Evolutionary conservation across 1,284 basidiomycete species (phyloP), one percentile per base, ranked within the genome.

Genomic region (Lentinus polychrous): DNA sequence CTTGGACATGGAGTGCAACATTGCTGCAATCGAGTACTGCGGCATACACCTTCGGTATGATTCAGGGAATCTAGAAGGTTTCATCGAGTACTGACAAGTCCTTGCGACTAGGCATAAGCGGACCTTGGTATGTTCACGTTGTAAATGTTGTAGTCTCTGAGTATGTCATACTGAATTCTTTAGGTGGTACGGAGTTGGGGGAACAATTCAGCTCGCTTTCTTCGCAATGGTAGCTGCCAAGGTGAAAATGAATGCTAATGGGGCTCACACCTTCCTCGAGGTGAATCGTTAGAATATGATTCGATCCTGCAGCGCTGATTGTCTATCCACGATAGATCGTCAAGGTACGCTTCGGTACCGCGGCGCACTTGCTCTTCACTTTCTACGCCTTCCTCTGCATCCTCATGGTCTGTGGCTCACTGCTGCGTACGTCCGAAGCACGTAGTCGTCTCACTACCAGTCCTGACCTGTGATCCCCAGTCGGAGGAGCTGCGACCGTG

Each of bases 381-480:
- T 85, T 83, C 70, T 93, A 91, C 58, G 80, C 69, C 12, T 69
- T 93, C 10, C 76, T 83, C 0, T 91, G 87, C 44, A 90, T 90
- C 61, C 70, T 90, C 41, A 81, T 91, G 53, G 86, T 90, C n/a
- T 83, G 75, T 48, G 69, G 73, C 46, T 76, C 69, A 55, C 64
- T 78, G 14, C 72, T 76, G 33, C 71, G 73, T 75, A 53, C 43
- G 72, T 66, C 7, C n/a, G 44, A 22, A 31, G 12, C 41, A 50
- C 69, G 70, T 74, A n/a, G n/a, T 44, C 66, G 0, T 11, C 41
- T 39, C 45, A 24, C 10, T 27, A 4, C 27, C 10, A 27, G 17
- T 33, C 1, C 27, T 47, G 20, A 47, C 49, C 17, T 49, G 55
- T 22, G 43, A 44, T 22, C 36, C 43, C 10, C 33, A 61, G 72